These are phyloP conservation scores for Fusarium mangiferae DNA, from an alignment of 2,329 filamentous ascomycete genomes.

Conservation along the genomic window DNA sequence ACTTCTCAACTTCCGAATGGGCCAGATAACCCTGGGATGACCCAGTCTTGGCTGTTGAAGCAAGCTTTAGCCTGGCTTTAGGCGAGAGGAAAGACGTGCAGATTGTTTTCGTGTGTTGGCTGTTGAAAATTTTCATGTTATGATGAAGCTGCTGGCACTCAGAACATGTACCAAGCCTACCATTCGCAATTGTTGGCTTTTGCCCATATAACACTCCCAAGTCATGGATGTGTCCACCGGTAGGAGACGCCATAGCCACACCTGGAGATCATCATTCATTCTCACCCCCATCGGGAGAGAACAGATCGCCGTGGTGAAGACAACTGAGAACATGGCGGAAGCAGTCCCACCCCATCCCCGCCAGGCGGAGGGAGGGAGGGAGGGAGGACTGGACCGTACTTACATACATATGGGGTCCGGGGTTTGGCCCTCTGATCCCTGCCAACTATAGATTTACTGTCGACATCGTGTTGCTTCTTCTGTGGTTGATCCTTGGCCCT, in stretches of 20 bases:
- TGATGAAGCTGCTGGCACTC: slow-evolving; percentile 20
- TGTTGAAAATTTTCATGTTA: slow-evolving; percentile 27
- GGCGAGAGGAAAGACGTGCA: slow-evolving; percentile 30
- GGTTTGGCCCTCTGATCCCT: slow-evolving; percentile 18
- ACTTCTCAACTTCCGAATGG: slow-evolving; percentile 9
- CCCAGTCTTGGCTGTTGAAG: slow-evolving; percentile 21
- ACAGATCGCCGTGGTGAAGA: slow-evolving; percentile 8
- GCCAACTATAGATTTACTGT: slow-evolving; percentile 11
- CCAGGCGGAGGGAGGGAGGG: not conserved
- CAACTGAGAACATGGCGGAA: slow-evolving; percentile 14
- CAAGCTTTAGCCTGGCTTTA: slow-evolving; percentile 26
- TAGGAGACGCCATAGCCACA: not conserved
- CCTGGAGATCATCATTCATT: not conserved
- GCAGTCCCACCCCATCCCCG: slow-evolving; percentile 21
- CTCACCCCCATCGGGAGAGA: slow-evolving; percentile 6
- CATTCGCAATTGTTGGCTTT: not conserved
- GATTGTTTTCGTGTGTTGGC: slow-evolving; percentile 20
- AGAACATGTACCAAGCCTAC: slow-evolving; percentile 2
- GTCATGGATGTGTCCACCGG: not conserved
- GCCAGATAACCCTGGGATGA: slow-evolving; percentile 19
- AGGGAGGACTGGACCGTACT: slow-evolving; percentile 1
- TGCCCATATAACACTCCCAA: not conserved
- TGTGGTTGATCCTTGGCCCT: slow-evolving; percentile 7
- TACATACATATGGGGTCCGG: slow-evolving; percentile 17
- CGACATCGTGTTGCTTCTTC: not conserved